Percentiles rank a stretch among this genome's conserved stretches.
Evolutionary conservation across 73 alveolate species (phyloP).

Genomic region (Uronychia setigera): DNA sequence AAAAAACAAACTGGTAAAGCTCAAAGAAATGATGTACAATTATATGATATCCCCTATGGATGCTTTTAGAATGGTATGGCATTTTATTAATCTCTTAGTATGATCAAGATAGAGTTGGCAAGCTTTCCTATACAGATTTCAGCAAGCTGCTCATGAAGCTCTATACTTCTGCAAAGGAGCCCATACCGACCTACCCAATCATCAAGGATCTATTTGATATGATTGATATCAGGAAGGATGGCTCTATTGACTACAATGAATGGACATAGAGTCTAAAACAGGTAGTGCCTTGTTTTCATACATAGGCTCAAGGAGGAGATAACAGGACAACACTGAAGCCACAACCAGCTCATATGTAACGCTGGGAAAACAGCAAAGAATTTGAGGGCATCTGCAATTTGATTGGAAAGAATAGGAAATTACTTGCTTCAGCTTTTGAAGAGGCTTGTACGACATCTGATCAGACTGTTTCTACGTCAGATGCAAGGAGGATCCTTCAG

Average conservation of each 20-base stretch:
- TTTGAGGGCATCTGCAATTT: constrained; percentile 57
- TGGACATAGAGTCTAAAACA: constrained; percentile 90
- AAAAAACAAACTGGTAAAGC: constrained; percentile 67
- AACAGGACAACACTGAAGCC: constrained; percentile 21
- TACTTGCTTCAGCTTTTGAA: constrained; percentile 59
- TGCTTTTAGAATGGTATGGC: constrained; percentile 69
- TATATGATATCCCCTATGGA: constrained; percentile 85
- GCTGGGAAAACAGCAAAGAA: constrained; percentile 75
- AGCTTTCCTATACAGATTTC: constrained; percentile 68
- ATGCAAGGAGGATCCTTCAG: constrained; percentile 12
- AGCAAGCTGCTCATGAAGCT: constrained; percentile 64
- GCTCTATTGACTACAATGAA: constrained; percentile 90
- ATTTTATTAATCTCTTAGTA: constrained; percentile 5
- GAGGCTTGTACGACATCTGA: constrained; percentile 42
- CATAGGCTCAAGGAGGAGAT: constrained; percentile 50
- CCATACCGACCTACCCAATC: constrained; percentile 88
- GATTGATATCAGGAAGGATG: constrained; percentile 96
- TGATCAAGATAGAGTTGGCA: constrained; percentile 70
- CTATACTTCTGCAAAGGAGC: constrained; percentile 78
- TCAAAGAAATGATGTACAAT: constrained; percentile 71
- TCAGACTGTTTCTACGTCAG: constrained; percentile 53
- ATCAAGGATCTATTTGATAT: constrained; percentile 90
- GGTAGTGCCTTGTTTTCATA: constrained; percentile 68
- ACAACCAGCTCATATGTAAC: constrained; percentile 24
- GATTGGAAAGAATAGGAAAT: constrained; percentile 78